These are phyloP conservation scores for Kodamaea anthophila DNA, from an alignment of 1,139 yeast genomes.

Conservation along the genomic window DNA sequence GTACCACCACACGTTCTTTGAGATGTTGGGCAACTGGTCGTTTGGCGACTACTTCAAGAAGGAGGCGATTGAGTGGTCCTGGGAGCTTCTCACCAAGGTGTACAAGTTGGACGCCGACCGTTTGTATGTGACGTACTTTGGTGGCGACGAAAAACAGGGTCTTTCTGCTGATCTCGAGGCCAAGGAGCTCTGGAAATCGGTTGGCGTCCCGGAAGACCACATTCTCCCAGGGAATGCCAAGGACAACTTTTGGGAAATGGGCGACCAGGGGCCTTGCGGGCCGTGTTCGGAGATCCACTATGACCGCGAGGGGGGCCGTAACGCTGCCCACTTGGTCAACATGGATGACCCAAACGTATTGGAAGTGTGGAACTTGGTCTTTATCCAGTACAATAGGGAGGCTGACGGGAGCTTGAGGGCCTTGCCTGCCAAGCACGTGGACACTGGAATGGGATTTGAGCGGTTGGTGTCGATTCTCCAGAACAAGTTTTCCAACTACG, in stretches of 20 bases:
- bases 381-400: constrained; percentile 94
- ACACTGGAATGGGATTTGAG: constrained; percentile 98
- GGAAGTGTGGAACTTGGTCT: constrained; percentile 97
- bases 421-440: constrained; percentile 90
- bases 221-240: constrained; percentile 84
- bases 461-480: constrained; percentile 92
- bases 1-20: constrained; percentile 96
- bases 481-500: constrained; percentile 86
- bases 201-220: constrained; percentile 88
- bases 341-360: constrained; percentile 96
- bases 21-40: constrained; percentile 99
- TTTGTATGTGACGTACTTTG: constrained; percentile 91
- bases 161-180: constrained; percentile 93
- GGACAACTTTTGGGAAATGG: constrained; percentile 99
- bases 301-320: constrained; percentile 97
- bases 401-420: constrained; percentile 73
- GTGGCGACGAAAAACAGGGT: constrained; percentile 81
- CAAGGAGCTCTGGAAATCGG: constrained; percentile 73
- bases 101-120: constrained; percentile 75
- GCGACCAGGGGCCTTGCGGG: constrained; percentile 99
- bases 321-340: constrained; percentile 84
- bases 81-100: constrained; percentile 84
- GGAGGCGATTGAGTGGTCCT: constrained; percentile 82
- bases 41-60: constrained; percentile 97
- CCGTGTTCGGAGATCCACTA: constrained; percentile 98